phyloP scores from a whole-genome alignment of 1,284 basidiomycete species.

The Ustilago hordei region DNA sequence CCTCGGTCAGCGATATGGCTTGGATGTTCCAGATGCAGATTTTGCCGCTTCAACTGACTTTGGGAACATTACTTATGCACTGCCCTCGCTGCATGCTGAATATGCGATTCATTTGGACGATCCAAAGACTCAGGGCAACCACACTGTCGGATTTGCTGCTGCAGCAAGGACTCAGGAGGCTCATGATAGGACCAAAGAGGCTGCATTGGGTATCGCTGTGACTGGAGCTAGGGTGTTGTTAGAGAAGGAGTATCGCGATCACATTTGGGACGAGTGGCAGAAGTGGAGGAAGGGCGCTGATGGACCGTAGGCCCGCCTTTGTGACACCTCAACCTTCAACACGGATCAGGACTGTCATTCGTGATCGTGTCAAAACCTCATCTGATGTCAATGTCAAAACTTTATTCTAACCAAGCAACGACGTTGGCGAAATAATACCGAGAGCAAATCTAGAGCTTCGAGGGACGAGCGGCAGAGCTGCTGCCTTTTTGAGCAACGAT shows the following conservation, averaged over 20 bases:
- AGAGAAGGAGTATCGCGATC: slow-evolving; percentile 66
- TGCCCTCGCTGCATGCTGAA: slow-evolving; percentile 68
- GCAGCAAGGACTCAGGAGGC: slow-evolving; percentile 60
- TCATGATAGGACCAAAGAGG: slow-evolving; percentile 66
- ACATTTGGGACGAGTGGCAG: slow-evolving; percentile 53
- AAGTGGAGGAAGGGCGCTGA: slow-evolving; percentile 45
- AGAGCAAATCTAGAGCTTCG: slow-evolving; percentile 35
- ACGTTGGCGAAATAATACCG: neutral
- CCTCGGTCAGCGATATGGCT: slow-evolving; percentile 65
- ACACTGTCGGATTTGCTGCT: slow-evolving; percentile 63
- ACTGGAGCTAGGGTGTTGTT: slow-evolving; percentile 67
- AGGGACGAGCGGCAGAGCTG: slow-evolving; percentile 26
- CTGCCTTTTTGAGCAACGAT: slow-evolving; percentile 46
- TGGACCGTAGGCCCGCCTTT: slow-evolving; percentile 20
- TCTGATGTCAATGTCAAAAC: neutral
- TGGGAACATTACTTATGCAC: slow-evolving; percentile 68
- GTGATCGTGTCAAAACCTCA: neutral
- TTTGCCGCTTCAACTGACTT: slow-evolving; percentile 67
- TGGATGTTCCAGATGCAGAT: slow-evolving; percentile 38
- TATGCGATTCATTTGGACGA: slow-evolving; percentile 67
- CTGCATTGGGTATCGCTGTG: slow-evolving; percentile 68
- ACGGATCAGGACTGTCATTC: neutral
- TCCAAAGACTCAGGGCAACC: slow-evolving; percentile 63
- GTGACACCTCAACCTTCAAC: neutral
- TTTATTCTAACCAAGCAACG: neutral